phyloP scores from a whole-genome alignment of 108 stramenopile species.

The Poteriospumella lacustris region DNA sequence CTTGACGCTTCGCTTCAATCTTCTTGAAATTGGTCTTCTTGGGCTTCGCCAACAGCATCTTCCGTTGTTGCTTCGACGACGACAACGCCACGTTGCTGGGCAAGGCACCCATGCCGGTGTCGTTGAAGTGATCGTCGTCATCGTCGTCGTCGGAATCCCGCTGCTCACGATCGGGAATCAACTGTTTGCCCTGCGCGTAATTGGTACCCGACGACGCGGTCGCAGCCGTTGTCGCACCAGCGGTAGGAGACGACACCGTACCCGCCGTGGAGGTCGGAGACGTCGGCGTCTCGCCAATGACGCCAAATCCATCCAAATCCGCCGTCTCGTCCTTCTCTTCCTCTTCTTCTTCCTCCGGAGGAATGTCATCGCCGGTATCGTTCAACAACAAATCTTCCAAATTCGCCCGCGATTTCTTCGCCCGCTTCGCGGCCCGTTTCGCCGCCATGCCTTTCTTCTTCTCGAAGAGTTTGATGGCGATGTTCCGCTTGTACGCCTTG shows the following conservation, averaged over 20 bases:
- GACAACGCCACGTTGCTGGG: neutral
- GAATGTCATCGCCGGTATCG: constrained; percentile 24
- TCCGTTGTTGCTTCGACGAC: no score
- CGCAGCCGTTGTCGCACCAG: neutral
- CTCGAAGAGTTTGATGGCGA: constrained; percentile 24
- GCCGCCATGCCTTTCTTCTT: constrained; percentile 11
- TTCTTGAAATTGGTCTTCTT: no score
- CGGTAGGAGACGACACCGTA: neutral
- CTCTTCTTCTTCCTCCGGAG: neutral
- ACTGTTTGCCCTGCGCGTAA: no score
- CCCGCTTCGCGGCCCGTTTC: constrained; percentile 13
- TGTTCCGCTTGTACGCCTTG: constrained; percentile 14
- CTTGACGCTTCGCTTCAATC: no score
- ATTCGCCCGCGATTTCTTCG: neutral
- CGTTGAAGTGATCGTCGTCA: neutral
- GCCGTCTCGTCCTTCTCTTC: neutral
- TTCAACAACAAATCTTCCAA: neutral
- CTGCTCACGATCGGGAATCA: neutral
- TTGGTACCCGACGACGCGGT: no score
- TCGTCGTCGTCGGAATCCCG: neutral
- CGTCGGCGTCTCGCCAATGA: neutral
- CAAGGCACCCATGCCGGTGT: constrained; percentile 10
- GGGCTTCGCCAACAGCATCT: no score
- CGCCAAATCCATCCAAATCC: neutral
- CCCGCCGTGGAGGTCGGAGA: neutral